Percentiles rank a stretch among this genome's conserved stretches.
These are phyloP conservation scores for Cladosporium velox DNA, from an alignment of 2,329 filamentous ascomycete species.

Conservation along the genomic window DNA sequence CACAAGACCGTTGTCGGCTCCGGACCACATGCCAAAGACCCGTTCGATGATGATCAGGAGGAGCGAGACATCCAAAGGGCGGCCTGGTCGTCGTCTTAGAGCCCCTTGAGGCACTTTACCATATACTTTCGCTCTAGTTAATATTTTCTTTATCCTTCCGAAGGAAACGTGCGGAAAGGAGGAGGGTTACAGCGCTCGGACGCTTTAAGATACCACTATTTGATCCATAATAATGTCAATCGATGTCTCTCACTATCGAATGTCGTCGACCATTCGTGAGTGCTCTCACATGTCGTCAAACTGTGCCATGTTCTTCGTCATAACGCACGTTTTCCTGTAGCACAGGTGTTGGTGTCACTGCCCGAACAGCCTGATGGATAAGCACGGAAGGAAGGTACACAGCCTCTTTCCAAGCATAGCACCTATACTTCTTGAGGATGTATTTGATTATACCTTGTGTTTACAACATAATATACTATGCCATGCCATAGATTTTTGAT, in stretches of 20 bases:
- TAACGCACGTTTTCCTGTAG: background rate
- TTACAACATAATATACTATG: background rate
- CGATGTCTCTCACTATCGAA: background rate
- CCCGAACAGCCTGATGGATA: background rate
- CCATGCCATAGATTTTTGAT: background rate
- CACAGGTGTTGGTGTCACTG: background rate
- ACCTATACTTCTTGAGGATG: background rate
- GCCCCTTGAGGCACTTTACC: background rate
- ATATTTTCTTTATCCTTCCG: background rate
- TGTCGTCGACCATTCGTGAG: background rate
- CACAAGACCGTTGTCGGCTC: slow-evolving; percentile 10
- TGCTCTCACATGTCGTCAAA: background rate
- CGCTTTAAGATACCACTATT: slow-evolving; percentile 9
- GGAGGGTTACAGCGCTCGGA: background rate
- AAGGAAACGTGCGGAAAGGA: background rate
- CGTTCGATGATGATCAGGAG: slow-evolving; percentile 14
- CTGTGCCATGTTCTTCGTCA: background rate
- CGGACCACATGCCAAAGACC: background rate
- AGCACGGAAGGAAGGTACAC: background rate
- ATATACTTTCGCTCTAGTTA: background rate
- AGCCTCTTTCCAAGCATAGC: background rate
- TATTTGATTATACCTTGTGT: background rate
- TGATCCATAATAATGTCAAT: background rate
- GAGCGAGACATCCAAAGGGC: slow-evolving; percentile 15
- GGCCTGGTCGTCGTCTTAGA: slow-evolving; percentile 13